Base-by-base conservation (phyloP, 139 green algal species). In the Chlamydomonas eustigma region DNA sequence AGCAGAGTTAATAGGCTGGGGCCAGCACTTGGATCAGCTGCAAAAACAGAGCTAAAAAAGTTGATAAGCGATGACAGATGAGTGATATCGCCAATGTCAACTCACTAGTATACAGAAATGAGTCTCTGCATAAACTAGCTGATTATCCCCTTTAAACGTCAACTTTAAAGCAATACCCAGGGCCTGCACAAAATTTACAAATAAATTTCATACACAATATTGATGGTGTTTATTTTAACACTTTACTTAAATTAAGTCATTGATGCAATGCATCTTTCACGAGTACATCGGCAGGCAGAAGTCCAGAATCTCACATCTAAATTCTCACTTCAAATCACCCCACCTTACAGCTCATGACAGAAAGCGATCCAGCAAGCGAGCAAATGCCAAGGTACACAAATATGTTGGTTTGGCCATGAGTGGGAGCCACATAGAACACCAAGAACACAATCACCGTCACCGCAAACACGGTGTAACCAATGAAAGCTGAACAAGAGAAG, bases 371-470 rank as follows among this genome's bases (percentile, higher is more conserved):
- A 1, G 97, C 83, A 30, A 98, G 75, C 32, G 90, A 97, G 88
- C 95, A 99, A 52, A 99, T 99, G 64, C 69, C 90, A 2, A 99
- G 80, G 82, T 97, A 98, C 4, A 99, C 92, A 34, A 99, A 88
- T 4, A 98, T 89, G 68, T 94, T 91, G 51, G 72, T 88, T 39
- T 80, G 78, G 32, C 93, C 92, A 65, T 92, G 80, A 67, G 86
- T 79, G 0, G 89, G 77, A 28, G 81, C 77, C 22, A 86, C 81
- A 28, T 71, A 77, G 44, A 79, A 80, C 4, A 83, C 80, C 28
- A 86, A 70, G 50, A 90, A 88, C 3, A 91, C 37, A 1, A 89
- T 87, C 2, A 86, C 50, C 0, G 36, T 74, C 3, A 95, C 64
- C 1, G 90, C 88, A 18, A 81, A 73, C 0, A 86, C 35, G 1